Evolutionary conservation across 2,329 filamentous ascomycete species (phyloP).

Genomic region (Trichoderma harzianum): DNA sequence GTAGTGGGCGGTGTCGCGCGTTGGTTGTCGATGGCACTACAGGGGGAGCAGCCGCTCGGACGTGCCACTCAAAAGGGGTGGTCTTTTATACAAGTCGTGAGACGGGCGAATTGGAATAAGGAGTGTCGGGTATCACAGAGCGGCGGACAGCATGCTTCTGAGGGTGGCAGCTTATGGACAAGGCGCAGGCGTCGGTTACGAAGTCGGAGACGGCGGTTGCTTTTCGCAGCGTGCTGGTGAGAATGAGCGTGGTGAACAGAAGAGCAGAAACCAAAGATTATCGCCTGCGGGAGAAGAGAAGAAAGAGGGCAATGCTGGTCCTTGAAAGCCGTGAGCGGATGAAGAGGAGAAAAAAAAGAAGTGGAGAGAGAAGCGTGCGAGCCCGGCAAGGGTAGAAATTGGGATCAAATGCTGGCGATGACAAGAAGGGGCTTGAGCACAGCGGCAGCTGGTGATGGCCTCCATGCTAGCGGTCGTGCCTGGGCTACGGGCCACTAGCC

Average conservation of each 20-base stretch:
- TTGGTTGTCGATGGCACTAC: conserved; percentile 13
- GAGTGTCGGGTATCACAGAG: conserved; percentile 14
- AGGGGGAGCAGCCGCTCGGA: conserved; percentile 19
- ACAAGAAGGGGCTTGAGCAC: conserved; percentile 15
- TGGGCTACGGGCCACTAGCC: not conserved
- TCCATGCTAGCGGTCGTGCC: not conserved
- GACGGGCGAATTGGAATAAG: not conserved
- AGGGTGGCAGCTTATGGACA: not conserved
- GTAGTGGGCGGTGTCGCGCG: conserved; percentile 19
- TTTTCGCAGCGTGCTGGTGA: not conserved
- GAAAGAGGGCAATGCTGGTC: conserved; percentile 1
- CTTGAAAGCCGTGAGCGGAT: conserved; percentile 15
- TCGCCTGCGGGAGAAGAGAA: not conserved
- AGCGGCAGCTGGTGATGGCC: not conserved
- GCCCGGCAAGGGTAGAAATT: conserved; percentile 18
- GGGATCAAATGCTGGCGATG: conserved; percentile 15
- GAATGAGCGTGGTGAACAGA: not conserved
- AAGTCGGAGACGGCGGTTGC: not conserved
- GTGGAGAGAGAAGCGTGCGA: conserved; percentile 11
- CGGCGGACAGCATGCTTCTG: conserved; percentile 10
- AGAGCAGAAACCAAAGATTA: not conserved
- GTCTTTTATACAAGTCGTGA: not conserved
- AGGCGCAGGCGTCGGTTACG: not conserved
- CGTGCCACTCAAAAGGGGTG: not conserved
- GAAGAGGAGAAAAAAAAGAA: conserved; percentile 20